Percentiles rank a stretch among this genome's conserved stretches.
Conservation (phyloP, 2,329 filamentous ascomycete species). For the Cryphonectria parasitica region DNA sequence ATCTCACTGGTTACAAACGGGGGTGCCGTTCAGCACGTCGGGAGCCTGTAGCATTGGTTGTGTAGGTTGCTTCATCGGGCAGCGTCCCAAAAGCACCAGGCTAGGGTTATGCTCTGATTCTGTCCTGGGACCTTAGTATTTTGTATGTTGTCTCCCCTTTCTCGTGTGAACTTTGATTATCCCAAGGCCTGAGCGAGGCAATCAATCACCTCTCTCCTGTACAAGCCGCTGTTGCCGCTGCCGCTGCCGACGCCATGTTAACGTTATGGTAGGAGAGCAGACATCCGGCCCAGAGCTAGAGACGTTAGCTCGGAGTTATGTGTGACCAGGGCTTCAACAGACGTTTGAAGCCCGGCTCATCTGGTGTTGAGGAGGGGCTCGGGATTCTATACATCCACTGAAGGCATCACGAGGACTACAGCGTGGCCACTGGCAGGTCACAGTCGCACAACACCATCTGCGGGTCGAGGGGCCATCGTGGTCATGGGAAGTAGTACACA, state of each 20-base stretch:
- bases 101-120: background rate
- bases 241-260: background rate
- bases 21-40: background rate
- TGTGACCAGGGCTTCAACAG: background rate
- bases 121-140: background rate
- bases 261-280: background rate
- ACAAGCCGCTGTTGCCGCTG: background rate
- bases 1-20: background rate
- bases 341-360: background rate
- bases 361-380: background rate
- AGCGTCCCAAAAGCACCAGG: background rate
- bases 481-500: background rate
- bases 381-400: background rate
- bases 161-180: background rate
- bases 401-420: background rate
- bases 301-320: background rate
- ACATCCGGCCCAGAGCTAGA: background rate
- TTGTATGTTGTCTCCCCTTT: background rate
- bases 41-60: background rate
- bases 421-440: background rate
- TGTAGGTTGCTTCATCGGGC: background rate
- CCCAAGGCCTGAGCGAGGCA: background rate
- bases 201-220: background rate
- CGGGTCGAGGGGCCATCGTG: background rate
- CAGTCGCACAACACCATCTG: slow-evolving; percentile 10